Percentiles rank a stretch among this genome's conserved stretches.
phyloP scores from a whole-genome alignment of 1,139 yeast species.

The Candida tunisiensis region DNA sequence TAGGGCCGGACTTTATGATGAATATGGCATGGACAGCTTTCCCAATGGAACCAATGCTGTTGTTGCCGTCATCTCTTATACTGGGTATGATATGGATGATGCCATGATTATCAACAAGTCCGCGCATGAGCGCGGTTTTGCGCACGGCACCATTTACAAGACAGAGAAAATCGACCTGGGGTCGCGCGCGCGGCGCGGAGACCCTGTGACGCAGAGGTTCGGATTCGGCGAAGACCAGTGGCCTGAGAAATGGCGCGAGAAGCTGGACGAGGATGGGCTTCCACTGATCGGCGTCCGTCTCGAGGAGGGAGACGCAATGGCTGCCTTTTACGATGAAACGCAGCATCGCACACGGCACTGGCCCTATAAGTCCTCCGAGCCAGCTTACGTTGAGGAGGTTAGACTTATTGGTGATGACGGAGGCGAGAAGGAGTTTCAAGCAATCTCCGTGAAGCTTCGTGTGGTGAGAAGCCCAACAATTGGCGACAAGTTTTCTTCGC shows the following conservation, averaged over 20 bases:
- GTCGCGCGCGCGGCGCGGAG: conserved; percentile 72
- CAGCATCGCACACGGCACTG: conserved; percentile 82
- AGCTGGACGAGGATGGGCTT: conserved; percentile 82
- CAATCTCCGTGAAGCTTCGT: conserved; percentile 76
- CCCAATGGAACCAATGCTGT: conserved; percentile 98
- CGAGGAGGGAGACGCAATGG: conserved; percentile 92
- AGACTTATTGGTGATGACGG: conserved; percentile 77
- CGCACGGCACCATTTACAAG: conserved; percentile 92
- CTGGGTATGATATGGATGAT: conserved; percentile 99
- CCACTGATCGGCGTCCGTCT: conserved; percentile 80
- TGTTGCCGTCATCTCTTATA: conserved; percentile 95
- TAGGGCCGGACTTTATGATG: conserved; percentile 83
- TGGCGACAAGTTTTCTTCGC: conserved; percentile 95
- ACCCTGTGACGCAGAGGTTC: conserved; percentile 85
- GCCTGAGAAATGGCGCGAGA: conserved; percentile 83
- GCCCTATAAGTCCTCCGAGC: conserved; percentile 86
- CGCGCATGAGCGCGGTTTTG: conserved; percentile 96
- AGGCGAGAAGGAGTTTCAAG: conserved; percentile 68
- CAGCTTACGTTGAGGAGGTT: conserved; percentile 92
- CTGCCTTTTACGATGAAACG: conserved; percentile 85
- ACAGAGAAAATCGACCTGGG: conserved; percentile 81
- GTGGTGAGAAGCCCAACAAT: conserved; percentile 84
- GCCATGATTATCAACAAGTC: conserved; percentile 97
- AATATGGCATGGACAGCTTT: conserved; percentile 94
- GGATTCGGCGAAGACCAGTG: conserved; percentile 90